phyloP scores from a whole-genome alignment of 179 eudicot species.

The Spinacia oleracea region DNA sequence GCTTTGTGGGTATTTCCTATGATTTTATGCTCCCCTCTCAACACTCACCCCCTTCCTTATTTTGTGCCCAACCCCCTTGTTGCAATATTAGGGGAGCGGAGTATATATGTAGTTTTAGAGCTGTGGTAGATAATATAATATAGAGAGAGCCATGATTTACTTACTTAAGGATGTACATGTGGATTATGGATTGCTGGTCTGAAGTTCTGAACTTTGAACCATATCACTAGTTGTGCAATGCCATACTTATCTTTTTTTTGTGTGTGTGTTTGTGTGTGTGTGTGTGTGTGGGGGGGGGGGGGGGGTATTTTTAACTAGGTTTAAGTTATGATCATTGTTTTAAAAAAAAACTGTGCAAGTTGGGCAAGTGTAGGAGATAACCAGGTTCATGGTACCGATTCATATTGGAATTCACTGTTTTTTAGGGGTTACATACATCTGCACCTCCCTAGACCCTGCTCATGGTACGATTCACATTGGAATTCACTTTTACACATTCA shows the following conservation, averaged over 20 bases:
- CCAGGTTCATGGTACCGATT: neutral
- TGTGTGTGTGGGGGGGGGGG: too few species aligned
- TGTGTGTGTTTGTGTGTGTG: too few species aligned
- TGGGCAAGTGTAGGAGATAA: neutral
- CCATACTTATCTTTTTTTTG: neutral
- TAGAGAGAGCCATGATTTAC: neutral
- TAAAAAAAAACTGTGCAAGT: neutral
- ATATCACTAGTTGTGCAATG: neutral
- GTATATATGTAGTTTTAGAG: neutral
- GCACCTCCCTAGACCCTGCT: neutral
- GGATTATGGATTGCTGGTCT: neutral
- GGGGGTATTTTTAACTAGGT: neutral
- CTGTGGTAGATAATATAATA: neutral
- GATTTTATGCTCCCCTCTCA: too few species aligned
- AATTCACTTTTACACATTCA: neutral
- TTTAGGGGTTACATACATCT: neutral
- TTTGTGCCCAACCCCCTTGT: too few species aligned
- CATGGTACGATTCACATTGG: neutral
- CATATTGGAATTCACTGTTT: neutral
- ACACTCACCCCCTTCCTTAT: too few species aligned
- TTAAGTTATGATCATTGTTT: neutral
- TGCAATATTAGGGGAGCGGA: too few species aligned
- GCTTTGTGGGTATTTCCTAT: too few species aligned
- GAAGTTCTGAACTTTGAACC: neutral
- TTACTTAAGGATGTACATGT: neutral